Base-by-base conservation (phyloP, 805 yeast genomes). In the Kazachstania viticola region DNA sequence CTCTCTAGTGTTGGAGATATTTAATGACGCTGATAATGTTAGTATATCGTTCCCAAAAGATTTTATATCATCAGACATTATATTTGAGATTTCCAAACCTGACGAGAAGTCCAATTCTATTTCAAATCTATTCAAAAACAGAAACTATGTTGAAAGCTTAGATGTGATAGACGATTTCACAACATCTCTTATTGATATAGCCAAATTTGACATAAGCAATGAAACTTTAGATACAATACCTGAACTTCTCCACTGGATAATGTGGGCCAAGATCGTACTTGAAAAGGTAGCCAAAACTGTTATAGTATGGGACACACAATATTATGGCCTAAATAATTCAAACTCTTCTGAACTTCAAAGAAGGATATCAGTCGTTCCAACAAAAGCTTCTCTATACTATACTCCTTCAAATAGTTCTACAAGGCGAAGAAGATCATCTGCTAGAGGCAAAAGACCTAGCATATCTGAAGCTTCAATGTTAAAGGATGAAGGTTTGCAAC, bases 401-500 rank as follows among this genome's bases (percentile, higher is more conserved):
- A 11, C 9, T 14, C 14, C 16, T 14, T 23, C 28, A 5, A 13
- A 15, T 21, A 24, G 27, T 15, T 28, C 18, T 16, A 21, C 36
- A 5, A 43, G 46, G 32, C 44, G 53, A 24, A 49, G 58, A 29
- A 35, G 54, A 17, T 46, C 48, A n/a, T 49, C 56, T 4, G 41
- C 40, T 14, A 44, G 45, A 18, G 44, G 40, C 19, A 45, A 48
- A 23, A 44, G 56, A 23, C 51, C 59, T 3, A 51, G 55, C 27
- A 31, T 52, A 17, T 41, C 51, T 3, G 58, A 53, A 17, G 40
- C 58, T 3, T 42, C 47, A 9, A 51, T 55, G 46, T 32, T 55
- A 11, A 51, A 47, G 30, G 59, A 55, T 26, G 55, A 53, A 35
- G 59, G 59, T 5, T 28, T 55, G 11, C 57, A 49, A 24, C 56